Conservation (phyloP, 208 protist species). For the Trypanosoma congolense region DNA sequence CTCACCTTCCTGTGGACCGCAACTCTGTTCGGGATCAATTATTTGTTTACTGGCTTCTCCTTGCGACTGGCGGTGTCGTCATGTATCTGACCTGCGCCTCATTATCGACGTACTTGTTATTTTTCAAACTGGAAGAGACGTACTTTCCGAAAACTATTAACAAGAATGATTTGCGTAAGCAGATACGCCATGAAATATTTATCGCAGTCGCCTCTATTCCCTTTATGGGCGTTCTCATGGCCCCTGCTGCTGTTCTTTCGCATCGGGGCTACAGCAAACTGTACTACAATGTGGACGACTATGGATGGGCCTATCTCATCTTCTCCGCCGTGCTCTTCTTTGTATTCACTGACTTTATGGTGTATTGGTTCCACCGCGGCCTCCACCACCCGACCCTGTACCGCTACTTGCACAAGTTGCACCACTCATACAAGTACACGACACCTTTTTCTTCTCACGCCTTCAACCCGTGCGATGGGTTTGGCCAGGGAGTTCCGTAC, state of each 20-base stretch:
- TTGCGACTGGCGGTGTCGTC: slow-evolving; percentile 52
- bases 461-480: slow-evolving; percentile 92
- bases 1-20: slow-evolving; percentile 52
- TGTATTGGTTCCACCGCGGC: slow-evolving; percentile 94
- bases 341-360: slow-evolving; percentile 89
- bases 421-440: slow-evolving; percentile 87
- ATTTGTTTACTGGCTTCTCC: slow-evolving; percentile 68
- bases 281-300: slow-evolving; percentile 76
- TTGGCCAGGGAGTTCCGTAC: slow-evolving; percentile 90
- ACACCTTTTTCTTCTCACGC: slow-evolving; percentile 90
- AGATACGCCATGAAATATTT: slow-evolving; percentile 68
- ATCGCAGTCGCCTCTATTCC: slow-evolving; percentile 74
- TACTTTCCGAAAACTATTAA: slow-evolving; percentile 77
- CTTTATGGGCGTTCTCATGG: slow-evolving; percentile 74
- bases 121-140: slow-evolving; percentile 33
- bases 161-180: slow-evolving; percentile 41
- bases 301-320: slow-evolving; percentile 69
- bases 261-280: slow-evolving; percentile 76
- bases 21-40: slow-evolving; percentile 51
- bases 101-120: slow-evolving; percentile 57
- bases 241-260: slow-evolving; percentile 56
- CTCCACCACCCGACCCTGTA: slow-evolving; percentile 90
- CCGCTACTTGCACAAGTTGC: slow-evolving; percentile 87
- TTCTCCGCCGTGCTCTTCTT: slow-evolving; percentile 75
- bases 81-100: slow-evolving; percentile 59